These are phyloP conservation scores for Pestalotiopsis sp. DNA, from an alignment of 2,329 filamentous ascomycete species.

Conservation along the genomic window DNA sequence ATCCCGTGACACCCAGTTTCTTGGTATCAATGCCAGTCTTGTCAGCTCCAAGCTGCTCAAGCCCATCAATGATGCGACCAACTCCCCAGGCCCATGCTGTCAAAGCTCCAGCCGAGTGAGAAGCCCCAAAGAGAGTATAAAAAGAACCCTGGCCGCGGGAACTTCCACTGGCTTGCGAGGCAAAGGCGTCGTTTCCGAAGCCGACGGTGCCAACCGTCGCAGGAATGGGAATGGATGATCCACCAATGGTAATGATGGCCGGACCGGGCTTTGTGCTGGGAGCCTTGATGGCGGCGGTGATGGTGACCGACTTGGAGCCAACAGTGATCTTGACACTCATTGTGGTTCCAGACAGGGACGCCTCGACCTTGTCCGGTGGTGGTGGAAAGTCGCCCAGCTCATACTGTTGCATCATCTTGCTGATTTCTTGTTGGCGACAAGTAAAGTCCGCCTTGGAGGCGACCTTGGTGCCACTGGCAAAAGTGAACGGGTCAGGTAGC, in stretches of 20 bases:
- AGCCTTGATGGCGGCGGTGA: constrained; percentile 45
- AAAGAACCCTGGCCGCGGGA: constrained; percentile 61
- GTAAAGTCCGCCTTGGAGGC: constrained; percentile 48
- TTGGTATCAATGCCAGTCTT: constrained; percentile 52
- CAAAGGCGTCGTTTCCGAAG: constrained; percentile 63
- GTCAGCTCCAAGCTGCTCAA: constrained; percentile 50
- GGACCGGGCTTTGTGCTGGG: constrained; percentile 52
- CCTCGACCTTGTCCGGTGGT: constrained; percentile 48
- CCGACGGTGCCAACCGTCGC: constrained; percentile 57
- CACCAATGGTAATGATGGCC: constrained; percentile 61
- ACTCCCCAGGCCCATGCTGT: constrained; percentile 68
- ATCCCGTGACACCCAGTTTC: constrained; percentile 61
- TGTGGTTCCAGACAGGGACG: constrained; percentile 42
- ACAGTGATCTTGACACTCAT: constrained; percentile 48
- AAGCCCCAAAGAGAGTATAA: constrained; percentile 59
- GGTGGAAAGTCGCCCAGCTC: constrained; percentile 52
- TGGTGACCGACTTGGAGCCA: constrained; percentile 46
- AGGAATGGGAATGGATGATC: constrained; percentile 56
- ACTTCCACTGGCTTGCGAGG: constrained; percentile 44
- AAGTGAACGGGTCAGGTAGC: constrained; percentile 52
- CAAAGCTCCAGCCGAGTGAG: constrained; percentile 58
- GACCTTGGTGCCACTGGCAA: constrained; percentile 43
- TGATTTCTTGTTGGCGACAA: constrained; percentile 52
- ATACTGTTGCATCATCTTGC: constrained; percentile 50
- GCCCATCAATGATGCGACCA: constrained; percentile 60